Base-by-base conservation (phyloP, 495 filamentous ascomycete genomes). In the Neurospora sp. region DNA sequence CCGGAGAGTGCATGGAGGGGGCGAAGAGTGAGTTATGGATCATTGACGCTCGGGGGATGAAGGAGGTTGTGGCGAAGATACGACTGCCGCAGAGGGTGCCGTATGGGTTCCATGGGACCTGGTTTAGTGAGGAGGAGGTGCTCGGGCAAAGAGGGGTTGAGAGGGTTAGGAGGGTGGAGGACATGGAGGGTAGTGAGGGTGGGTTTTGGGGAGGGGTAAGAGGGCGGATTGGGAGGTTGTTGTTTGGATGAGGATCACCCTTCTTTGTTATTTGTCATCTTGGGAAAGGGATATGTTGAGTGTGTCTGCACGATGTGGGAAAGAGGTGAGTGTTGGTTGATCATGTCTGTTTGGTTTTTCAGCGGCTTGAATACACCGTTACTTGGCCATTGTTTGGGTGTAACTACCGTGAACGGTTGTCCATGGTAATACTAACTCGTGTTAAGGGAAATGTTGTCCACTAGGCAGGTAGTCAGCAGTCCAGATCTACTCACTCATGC, bases 51-150 rank as follows among this genome's bases (percentile, higher is more conserved):
- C 83, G 75, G 70, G 81, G 81, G 11, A 91, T 92, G 88, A 82
- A 74, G 62, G 82, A 87, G 8, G 83, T 91, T 1, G 80, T 90
- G 37, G 86, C 85, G 11, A 85, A 77, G 72, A 83, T 92, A 41
- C 74, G 77, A 39, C 78, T 92, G 69, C 89, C 90, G 20, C 89
- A 90, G 78, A 78, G 89, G 38, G 90, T 92, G 6, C 90, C 90
- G 23, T 91, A 91, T 76, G 90, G 90, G 1, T 79, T 92, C 72
- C 90, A 92, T 82, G 89, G 90, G 10, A 84, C 84, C 69, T 92
- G 90, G 90, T 91, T 91, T 74, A 77, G 80, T 0, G 87, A 90
- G 79, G 83, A 86, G 72, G 80, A 90, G 75, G 86, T 91, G 37
- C 38, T 72, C 16, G 76, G 74, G 3, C 87, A 88, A 76, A 80